Evolutionary conservation across 2,329 filamentous ascomycete genomes (phyloP).

Genomic region (Pleurostoma richardsiae): DNA sequence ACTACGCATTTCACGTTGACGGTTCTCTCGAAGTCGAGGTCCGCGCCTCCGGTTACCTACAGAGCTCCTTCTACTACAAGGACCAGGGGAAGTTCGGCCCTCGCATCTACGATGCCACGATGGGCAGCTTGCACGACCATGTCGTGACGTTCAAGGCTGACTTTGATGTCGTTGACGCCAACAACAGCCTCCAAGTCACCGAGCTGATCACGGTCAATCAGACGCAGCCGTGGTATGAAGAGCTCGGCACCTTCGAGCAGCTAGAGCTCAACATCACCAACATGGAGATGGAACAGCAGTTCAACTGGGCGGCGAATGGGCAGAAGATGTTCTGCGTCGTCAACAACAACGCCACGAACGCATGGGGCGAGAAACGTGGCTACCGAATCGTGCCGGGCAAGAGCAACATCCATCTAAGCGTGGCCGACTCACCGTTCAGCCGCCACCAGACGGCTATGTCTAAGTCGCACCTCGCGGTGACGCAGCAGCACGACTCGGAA

Average conservation of each 20-base stretch:
- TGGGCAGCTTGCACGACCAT: constrained; percentile 31
- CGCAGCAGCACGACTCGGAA: constrained; percentile 41
- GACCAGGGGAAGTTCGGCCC: constrained; percentile 27
- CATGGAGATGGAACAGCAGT: constrained; percentile 16
- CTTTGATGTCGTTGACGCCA: constrained; percentile 27
- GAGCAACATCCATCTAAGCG: constrained; percentile 27
- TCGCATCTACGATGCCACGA: constrained; percentile 24
- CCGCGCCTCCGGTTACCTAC: constrained; percentile 30
- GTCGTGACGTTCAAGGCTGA: constrained; percentile 33
- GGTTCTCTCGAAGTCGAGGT: constrained; percentile 30
- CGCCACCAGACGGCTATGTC: constrained; percentile 9
- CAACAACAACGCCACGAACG: constrained; percentile 38
- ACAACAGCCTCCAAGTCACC: constrained; percentile 28
- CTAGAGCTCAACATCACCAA: constrained; percentile 18
- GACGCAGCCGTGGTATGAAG: constrained; percentile 28
- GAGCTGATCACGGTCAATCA: constrained; percentile 21
- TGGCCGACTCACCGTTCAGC: constrained; percentile 25
- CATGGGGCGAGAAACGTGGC: constrained; percentile 39
- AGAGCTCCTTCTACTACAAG: constrained; percentile 25
- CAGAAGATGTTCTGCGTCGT: constrained; percentile 37
- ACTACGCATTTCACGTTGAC: constrained; percentile 27
- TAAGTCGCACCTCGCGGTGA: constrained; percentile 35
- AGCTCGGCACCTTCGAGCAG: constrained; percentile 28
- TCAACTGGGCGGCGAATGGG: constrained; percentile 35
- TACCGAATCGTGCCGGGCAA: constrained; percentile 34